Conservation (phyloP, 1,139 yeast genomes). For the Geotrichum candidum region DNA sequence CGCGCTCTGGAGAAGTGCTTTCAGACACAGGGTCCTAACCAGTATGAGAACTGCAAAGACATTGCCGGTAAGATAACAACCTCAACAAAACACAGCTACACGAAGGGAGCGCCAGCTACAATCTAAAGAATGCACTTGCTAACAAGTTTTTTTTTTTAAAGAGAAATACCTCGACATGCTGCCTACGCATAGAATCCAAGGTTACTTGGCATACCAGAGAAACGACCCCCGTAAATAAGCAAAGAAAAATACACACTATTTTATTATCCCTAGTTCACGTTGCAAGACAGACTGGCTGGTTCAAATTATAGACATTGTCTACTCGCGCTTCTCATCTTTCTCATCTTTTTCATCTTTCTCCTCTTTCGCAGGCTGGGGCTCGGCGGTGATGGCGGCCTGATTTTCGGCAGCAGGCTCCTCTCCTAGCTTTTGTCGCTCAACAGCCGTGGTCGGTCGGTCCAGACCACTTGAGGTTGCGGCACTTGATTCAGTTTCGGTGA, state of each 20-base stretch:
- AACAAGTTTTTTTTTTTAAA: conserved; percentile 9
- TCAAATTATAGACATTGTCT: neutral
- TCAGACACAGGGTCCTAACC: conserved; percentile 63
- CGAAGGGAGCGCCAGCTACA: neutral
- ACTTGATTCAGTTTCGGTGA: neutral
- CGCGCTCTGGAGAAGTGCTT: conserved; percentile 66
- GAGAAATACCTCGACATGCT: conserved; percentile 72
- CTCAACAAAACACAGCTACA: neutral
- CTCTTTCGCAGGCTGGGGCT: neutral
- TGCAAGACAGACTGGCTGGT: neutral
- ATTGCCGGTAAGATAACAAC: conserved; percentile 43
- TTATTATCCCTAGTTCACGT: neutral
- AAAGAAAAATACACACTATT: neutral
- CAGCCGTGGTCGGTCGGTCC: conserved; percentile 4
- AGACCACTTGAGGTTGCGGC: neutral
- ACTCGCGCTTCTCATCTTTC: neutral
- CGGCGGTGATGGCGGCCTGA: neutral
- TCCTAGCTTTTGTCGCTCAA: neutral
- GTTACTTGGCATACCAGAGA: conserved; percentile 77
- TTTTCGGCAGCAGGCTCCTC: neutral
- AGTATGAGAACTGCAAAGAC: conserved; percentile 71
- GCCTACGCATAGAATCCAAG: conserved; percentile 60
- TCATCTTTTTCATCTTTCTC: neutral
- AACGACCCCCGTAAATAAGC: conserved; percentile 69
- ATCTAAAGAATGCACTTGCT: neutral